Base-by-base conservation (phyloP, 2,329 filamentous ascomycete species). In the Chrysoporthe cubensis region DNA sequence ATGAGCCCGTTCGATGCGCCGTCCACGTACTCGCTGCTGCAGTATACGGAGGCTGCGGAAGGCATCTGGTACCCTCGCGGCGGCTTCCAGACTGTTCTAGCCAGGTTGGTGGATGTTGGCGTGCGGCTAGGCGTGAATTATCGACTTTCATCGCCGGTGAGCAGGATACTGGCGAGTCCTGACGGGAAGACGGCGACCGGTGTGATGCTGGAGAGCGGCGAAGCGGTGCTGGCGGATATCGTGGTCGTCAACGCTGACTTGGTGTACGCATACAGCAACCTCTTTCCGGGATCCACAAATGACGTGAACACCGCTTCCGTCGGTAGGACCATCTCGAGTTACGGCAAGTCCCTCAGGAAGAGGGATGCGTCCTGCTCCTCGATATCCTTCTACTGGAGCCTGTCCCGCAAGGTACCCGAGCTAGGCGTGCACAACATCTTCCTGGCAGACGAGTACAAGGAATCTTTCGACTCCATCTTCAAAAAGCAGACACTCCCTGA, bases 1-100 rank as follows among this genome's bases (percentile, higher is more conserved):
- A 93, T 93, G 91, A 89, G 84, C 65, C 91, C 91, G 0, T 93
- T 91, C 74, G 89, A 92, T 74, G 90, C 91, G 0, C 91, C 91
- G 0, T 90, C 88, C 3, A 93, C 91, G 1, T 93, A 93, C 78
- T 89, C 85, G 61, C 77, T 93, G 68, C 80, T 93, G 63, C 91
- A 93, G 77, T 93, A 93, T 75, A 91, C 91, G 0, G 91, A 93
- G 78, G 78, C 92, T 43, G 88, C 89, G 0, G 90, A 94, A 79
- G 91, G 91, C 0, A 92, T 94, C 56, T 91, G 90, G 88, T 93
- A 92, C 78, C 90, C 90, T 0, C 82, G 85, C 32, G 91, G 90
- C 1, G 90, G 91, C 0, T 93, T 93, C 74, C 87, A 91, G 73
- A 83, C 83, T 71, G 84, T 91, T 9, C 80, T 92, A 11, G 85